A percentile compares a stretch with the other conserved stretches of the same genome.
These are phyloP conservation scores for Novymonas esmeraldas DNA, from an alignment of 208 protist species.

Conservation along the genomic window DNA sequence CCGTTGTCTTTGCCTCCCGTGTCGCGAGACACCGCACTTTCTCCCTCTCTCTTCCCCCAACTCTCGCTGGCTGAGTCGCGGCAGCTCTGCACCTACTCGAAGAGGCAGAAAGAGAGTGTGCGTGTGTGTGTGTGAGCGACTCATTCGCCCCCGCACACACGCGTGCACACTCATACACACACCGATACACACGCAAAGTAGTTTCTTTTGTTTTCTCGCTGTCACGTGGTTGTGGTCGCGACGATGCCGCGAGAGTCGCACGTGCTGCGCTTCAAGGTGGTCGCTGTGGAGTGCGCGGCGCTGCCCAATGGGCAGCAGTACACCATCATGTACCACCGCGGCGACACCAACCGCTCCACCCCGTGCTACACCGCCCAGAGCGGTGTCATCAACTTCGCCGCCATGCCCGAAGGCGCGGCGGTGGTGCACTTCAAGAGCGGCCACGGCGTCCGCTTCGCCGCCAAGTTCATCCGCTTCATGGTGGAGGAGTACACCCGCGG, in stretches of 20 bases:
- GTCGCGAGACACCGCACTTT: neutral
- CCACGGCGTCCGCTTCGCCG: conserved; percentile 49
- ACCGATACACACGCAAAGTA: no score
- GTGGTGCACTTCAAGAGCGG: conserved; percentile 82
- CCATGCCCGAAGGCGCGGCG: conserved; percentile 83
- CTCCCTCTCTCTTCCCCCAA: neutral
- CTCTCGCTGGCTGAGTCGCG: no score
- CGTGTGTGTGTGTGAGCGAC: no score
- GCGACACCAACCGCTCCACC: conserved; percentile 70
- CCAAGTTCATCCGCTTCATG: conserved; percentile 84
- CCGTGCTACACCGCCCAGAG: conserved; percentile 70
- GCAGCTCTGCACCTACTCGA: no score
- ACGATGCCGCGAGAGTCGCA: conserved; percentile 62
- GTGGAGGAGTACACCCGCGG: conserved; percentile 84
- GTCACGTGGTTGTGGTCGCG: neutral
- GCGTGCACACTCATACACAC: no score
- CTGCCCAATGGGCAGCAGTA: conserved; percentile 77
- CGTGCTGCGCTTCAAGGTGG: conserved; percentile 81
- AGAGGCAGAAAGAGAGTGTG: no score
- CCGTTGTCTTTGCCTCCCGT: neutral
- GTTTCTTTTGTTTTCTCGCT: no score
- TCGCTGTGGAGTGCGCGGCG: conserved; percentile 62
- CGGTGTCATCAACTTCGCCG: conserved; percentile 72
- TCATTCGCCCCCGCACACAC: no score
- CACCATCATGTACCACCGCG: conserved; percentile 77